Evolutionary conservation across 2,329 filamentous ascomycete genomes (phyloP).

Genomic region (Torrubiella hemipterigena): DNA sequence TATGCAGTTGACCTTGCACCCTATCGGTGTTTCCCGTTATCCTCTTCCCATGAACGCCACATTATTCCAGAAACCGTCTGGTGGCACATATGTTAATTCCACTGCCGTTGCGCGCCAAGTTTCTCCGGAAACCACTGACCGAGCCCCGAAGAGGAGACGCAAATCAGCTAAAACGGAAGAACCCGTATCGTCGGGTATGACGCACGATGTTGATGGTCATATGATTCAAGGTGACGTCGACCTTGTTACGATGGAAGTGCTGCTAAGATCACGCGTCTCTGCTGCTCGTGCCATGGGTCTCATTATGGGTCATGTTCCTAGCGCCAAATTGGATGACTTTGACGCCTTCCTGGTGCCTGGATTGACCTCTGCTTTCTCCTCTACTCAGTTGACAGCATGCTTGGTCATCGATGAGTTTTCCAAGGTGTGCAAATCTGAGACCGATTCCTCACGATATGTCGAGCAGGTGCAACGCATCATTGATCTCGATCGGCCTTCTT

Average conservation of each 20-base stretch:
- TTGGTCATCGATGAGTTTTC: constrained; percentile 86
- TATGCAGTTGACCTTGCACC: constrained; percentile 74
- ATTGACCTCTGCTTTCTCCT: constrained; percentile 64
- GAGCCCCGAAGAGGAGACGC: constrained; percentile 62
- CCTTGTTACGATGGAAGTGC: constrained; percentile 75
- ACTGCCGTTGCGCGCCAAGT: constrained; percentile 35
- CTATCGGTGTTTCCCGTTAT: constrained; percentile 82
- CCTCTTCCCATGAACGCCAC: constrained; percentile 85
- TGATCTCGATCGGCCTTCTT: constrained; percentile 66
- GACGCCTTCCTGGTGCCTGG: constrained; percentile 53
- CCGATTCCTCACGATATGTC: constrained; percentile 39
- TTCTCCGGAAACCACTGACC: constrained; percentile 43
- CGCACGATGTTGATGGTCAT: constrained; percentile 92
- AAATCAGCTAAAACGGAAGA: constrained; percentile 79
- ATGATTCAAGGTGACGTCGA: constrained; percentile 98
- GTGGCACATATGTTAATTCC: constrained; percentile 56
- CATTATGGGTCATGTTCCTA: constrained; percentile 67
- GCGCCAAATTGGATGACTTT: constrained; percentile 47
- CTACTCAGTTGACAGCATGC: constrained; percentile 72
- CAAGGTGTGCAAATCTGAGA: constrained; percentile 36
- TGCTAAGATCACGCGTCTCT: constrained; percentile 81
- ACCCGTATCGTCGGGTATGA: constrained; percentile 45
- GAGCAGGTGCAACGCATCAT: constrained; percentile 60
- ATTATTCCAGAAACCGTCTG: constrained; percentile 88
- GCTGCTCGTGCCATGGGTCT: constrained; percentile 79